Conservation (phyloP, 2,329 filamentous ascomycete species). For the Aspergillus floridensis region DNA sequence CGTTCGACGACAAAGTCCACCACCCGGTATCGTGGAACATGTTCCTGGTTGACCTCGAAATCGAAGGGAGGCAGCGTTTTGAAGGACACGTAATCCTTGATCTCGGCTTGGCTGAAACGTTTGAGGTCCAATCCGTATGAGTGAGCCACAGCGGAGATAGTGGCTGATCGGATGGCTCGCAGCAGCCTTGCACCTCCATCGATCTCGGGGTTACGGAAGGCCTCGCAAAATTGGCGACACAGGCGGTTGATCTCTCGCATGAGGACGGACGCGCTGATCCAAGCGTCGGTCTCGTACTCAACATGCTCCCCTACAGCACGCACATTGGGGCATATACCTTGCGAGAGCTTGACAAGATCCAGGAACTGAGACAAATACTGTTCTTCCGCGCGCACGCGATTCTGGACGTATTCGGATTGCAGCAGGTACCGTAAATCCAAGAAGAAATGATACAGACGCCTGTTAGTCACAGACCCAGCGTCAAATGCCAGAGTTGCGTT, state of each 20-base stretch:
- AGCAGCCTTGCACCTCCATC: constrained; percentile 66
- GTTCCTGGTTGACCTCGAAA: constrained; percentile 58
- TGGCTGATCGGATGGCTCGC: constrained; percentile 64
- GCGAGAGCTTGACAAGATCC: constrained; percentile 91
- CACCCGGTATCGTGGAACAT: constrained; percentile 60
- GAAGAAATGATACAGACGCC: constrained; percentile 97
- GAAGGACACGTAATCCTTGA: constrained; percentile 82
- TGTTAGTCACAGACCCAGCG: constrained; percentile 88
- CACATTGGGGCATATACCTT: constrained; percentile 93
- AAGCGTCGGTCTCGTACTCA: constrained; percentile 96
- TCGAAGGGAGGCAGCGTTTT: constrained; percentile 75
- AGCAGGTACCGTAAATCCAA: constrained; percentile 90
- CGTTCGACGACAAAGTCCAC: constrained; percentile 86
- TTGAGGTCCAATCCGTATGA: constrained; percentile 84
- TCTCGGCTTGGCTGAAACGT: constrained; percentile 81
- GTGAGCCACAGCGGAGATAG: constrained; percentile 82
- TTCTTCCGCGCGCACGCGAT: constrained; percentile 75
- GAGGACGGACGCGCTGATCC: constrained; percentile 93
- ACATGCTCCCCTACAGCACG: constrained; percentile 92
- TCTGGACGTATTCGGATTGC: constrained; percentile 81
- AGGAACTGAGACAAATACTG: constrained; percentile 92
- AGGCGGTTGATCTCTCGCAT: constrained; percentile 93
- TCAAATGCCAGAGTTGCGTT: constrained; percentile 89
- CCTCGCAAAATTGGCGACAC: constrained; percentile 81
- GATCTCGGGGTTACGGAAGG: constrained; percentile 70